Percentiles rank a stretch among this genome's conserved stretches.
These are phyloP conservation scores for Musa itinerans DNA, from an alignment of 176 grass and related monocot species.

Conservation along the genomic window DNA sequence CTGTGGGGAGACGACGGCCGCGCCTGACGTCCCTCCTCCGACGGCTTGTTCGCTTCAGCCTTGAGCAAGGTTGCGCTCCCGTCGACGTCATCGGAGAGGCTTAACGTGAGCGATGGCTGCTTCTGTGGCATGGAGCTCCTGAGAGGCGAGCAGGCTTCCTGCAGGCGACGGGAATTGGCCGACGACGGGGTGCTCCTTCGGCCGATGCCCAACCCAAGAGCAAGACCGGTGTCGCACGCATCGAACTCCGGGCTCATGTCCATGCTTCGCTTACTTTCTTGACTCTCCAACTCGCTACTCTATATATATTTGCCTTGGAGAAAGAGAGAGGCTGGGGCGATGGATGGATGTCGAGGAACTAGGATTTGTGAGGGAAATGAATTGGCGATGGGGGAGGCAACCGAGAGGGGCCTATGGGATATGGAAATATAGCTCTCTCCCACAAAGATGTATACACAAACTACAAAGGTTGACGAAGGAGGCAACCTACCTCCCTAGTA, in stretches of 20 bases:
- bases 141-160: background rate
- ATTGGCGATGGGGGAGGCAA: background rate
- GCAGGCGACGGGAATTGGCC: background rate
- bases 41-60: background rate
- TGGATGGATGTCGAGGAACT: no score
- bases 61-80: background rate
- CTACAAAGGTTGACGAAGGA: constrained; percentile 21
- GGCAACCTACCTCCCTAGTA: constrained; percentile 7
- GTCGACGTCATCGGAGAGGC: constrained; percentile 1
- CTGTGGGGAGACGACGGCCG: constrained; percentile 7
- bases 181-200: background rate
- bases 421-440: background rate
- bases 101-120: constrained; percentile 1
- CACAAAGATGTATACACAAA: background rate
- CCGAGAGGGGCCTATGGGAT: no score
- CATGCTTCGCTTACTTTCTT: background rate
- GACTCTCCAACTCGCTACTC: background rate
- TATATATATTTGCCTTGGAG: background rate
- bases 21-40: background rate
- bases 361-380: background rate
- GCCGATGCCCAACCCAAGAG: background rate
- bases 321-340: background rate
- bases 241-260: background rate
- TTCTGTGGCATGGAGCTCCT: background rate
- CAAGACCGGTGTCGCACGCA: background rate